Percentiles rank a stretch among this genome's conserved stretches.
These are phyloP conservation scores for Acer campestre DNA, from an alignment of 345 rosid species.

Conservation along the genomic window DNA sequence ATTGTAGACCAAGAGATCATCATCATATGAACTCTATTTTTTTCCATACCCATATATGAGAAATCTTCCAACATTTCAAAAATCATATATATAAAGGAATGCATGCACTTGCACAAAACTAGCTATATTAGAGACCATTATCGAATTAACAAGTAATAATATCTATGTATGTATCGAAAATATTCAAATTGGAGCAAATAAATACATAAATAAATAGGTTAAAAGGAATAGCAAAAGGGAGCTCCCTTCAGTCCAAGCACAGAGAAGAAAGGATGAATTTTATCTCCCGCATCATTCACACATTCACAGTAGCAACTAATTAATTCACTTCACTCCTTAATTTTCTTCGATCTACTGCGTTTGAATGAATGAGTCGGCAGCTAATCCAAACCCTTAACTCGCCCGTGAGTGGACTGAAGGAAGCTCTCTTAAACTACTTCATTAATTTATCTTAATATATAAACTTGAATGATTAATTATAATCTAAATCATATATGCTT, in stretches of 20 bases:
- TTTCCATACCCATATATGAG: too few species aligned
- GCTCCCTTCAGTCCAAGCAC: conserved; percentile 64
- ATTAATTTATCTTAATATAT: background rate
- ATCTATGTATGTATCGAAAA: too few species aligned
- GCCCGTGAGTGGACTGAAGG: conserved; percentile 53
- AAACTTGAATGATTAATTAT: background rate
- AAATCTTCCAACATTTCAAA: too few species aligned
- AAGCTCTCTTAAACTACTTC: conserved; percentile 40
- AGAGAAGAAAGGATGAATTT: conserved; percentile 42
- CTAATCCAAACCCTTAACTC: conserved; percentile 40
- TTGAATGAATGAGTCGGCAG: conserved; percentile 60
- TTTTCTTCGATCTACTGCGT: conserved; percentile 27
- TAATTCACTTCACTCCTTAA: too few species aligned
- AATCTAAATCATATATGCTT: background rate
- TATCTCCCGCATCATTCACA: conserved; percentile 99
- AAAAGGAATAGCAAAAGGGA: conserved; percentile 28
- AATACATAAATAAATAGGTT: background rate
- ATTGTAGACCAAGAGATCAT: background rate
- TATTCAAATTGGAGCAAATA: background rate
- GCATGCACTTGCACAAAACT: background rate
- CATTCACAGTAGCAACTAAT: conserved; percentile 53
- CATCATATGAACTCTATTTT: background rate
- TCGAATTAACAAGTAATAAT: too few species aligned
- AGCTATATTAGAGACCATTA: too few species aligned
- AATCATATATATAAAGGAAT: background rate